A percentile compares a stretch with the other conserved stretches of the same genome.
Evolutionary conservation across 2,329 filamentous ascomycete genomes (phyloP).

Genomic region (Orbilia ellipsospora): DNA sequence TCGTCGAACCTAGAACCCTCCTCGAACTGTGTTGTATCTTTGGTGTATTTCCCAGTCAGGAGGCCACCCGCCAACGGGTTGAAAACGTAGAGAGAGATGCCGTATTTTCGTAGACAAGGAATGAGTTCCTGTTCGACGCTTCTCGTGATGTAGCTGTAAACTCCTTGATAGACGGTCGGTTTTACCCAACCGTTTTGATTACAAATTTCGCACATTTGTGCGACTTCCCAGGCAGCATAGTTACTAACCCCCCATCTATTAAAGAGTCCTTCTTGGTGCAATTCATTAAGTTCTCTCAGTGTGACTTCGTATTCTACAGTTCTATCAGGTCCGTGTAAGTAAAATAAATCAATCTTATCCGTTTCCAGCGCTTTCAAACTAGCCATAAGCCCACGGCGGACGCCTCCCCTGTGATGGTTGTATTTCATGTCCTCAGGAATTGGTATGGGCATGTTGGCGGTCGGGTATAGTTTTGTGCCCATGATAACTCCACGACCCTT

Average conservation of each 20-base stretch:
- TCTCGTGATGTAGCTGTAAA: constrained; percentile 85
- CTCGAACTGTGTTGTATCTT: constrained; percentile 64
- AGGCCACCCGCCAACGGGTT: constrained; percentile 85
- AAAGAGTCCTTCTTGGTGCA: constrained; percentile 90
- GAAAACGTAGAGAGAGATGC: constrained; percentile 81
- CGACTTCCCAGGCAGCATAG: constrained; percentile 87
- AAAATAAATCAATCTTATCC: constrained; percentile 75
- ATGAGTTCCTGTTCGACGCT: constrained; percentile 80
- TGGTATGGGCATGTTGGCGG: constrained; percentile 16
- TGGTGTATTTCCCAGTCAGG: constrained; percentile 79
- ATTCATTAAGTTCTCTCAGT: constrained; percentile 77
- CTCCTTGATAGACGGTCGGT: constrained; percentile 85
- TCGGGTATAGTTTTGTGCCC: constrained; percentile 41
- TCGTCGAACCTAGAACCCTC: constrained; percentile 61
- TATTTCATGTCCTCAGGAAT: constrained; percentile 16
- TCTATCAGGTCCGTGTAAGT: constrained; percentile 76
- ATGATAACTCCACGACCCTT: constrained; percentile 14
- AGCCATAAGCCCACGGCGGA: constrained; percentile 28
- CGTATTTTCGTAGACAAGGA: constrained; percentile 78
- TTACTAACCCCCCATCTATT: constrained; percentile 82
- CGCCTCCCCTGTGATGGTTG: constrained; percentile 21
- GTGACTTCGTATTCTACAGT: constrained; percentile 81
- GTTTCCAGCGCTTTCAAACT: constrained; percentile 37
- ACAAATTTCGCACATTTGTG: constrained; percentile 83
- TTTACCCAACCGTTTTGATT: constrained; percentile 83